A percentile compares a stretch with the other conserved stretches of the same genome.
These are phyloP conservation scores for Chaetoceros muelleri DNA, from an alignment of 108 stramenopile genomes.

Conservation along the genomic window DNA sequence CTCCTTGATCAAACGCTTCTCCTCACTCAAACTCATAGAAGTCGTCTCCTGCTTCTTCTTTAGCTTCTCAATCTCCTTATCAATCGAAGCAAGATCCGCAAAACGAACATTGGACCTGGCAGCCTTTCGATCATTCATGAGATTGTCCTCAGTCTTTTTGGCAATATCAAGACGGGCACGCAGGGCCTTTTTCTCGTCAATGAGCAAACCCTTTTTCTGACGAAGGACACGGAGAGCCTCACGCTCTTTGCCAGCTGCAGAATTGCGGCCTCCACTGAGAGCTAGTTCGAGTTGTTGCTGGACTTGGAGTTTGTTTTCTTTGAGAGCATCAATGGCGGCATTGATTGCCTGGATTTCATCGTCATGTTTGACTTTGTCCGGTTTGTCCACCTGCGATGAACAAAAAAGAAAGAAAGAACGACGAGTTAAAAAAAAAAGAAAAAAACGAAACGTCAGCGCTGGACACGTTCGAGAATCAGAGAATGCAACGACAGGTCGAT, in stretches of 20 bases:
- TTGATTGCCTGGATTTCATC: slow-evolving; percentile 42
- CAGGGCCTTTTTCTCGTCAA: slow-evolving; percentile 70
- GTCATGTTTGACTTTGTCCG: slow-evolving; percentile 63
- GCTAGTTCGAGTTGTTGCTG: slow-evolving; percentile 55
- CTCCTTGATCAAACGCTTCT: slow-evolving; percentile 95
- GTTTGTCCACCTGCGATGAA: slow-evolving; percentile 48
- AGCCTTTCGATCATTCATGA: slow-evolving; percentile 55
- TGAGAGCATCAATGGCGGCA: slow-evolving; percentile 46
- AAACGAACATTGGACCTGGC: slow-evolving; percentile 59
- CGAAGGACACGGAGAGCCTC: slow-evolving; percentile 45
- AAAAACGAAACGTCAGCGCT: not conserved
- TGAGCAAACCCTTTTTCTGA: slow-evolving; percentile 53
- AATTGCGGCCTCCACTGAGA: slow-evolving; percentile 27
- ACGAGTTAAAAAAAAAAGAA: slow-evolving; percentile 3
- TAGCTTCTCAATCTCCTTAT: slow-evolving; percentile 73
- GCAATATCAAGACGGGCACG: slow-evolving; percentile 56
- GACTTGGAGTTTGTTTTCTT: slow-evolving; percentile 32
- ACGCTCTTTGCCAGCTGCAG: slow-evolving; percentile 35
- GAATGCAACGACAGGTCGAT: not conserved
- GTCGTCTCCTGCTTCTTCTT: slow-evolving; percentile 81
- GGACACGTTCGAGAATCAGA: not conserved
- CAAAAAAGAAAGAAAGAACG: not conserved
- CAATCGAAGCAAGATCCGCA: slow-evolving; percentile 70
- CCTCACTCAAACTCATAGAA: slow-evolving; percentile 87
- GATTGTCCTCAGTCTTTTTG: slow-evolving; percentile 46